Evolutionary conservation across 495 filamentous ascomycete species (phyloP), one percentile per base, ranked within the genome.

Genomic region (Penicillium coprophilum): DNA sequence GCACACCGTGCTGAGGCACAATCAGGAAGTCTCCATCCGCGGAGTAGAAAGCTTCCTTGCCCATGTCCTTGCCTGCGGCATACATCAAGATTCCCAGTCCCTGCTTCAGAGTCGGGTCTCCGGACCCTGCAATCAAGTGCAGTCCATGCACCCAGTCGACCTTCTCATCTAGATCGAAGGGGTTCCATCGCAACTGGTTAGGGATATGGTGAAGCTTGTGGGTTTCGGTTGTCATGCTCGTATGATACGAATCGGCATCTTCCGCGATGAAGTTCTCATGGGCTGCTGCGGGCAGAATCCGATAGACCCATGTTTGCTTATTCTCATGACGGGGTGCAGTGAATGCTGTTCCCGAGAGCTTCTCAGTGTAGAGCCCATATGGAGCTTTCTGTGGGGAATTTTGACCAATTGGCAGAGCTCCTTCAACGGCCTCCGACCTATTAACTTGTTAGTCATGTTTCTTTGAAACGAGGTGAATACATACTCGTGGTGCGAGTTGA

Each of bases 251-350:
- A 23, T 71, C 67, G 13, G 72, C 74, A 60, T 85, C 80, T 38
- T 78, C 70, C 0, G 81, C 73, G 23, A 79, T 64, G 69, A 96
- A 96, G 47, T 88, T 82, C 54, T 84, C 82, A 63, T 97, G 92
- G 6, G 91, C 82, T 39, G 90, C 91, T 0, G 89, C 82, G 34
- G 92, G 92, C 27, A 96, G 77, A 57, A 96, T 90, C 11, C 92
- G 84, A 69, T 97, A 96, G n/a, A 96, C 85, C 92, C 92, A 97
- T 36, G 92, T 82, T 65, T 96, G 92, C 68, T 87, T 85, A 74
- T 96, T 97, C 67, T 94, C 89, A 71, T 87, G 82, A 17, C 92
- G 83, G 0, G 92, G 92, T 6, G 92, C 90, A 24, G 92, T 97
- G 68, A 97, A 97, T 36, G 92, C 87, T 7, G 92, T 96, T 15